Base-by-base conservation (phyloP, 441 rosid genomes). In the Euphorbia schlechtendalii region DNA sequence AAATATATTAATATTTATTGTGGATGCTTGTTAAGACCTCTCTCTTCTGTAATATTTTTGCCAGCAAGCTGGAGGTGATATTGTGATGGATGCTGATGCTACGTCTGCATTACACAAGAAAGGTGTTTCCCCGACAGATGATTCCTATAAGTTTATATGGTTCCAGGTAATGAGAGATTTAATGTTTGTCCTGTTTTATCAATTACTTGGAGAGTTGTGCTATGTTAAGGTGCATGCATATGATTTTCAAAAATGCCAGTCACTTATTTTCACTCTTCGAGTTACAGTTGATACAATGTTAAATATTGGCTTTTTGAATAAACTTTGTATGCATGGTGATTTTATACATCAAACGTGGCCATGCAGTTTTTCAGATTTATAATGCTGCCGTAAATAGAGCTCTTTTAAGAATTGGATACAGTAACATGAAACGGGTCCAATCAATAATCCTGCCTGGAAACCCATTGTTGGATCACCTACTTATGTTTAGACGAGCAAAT, bases 81-180 rank as follows among this genome's bases (percentile, higher is more conserved):
- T 91, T 72, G 81, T 78, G 68, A 86, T 95, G 98, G 92, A 88
- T 83, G 99, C 91, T 70, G 94, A 94, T 80, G 96, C 98, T 66
- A 94, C 98, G 27, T 83, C 94, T 70, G 72, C 83, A 24, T 70
- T 94, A 78, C 92, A 86, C 74, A 84, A 74, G 86, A 81, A 75
- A 69, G 96, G 86, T 56, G 81, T 91, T 43, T 66, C 75, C 65
- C 73, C 83, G n/a, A 89, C 98, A 22, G 82, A 91, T 62, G 98
- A 95, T 77, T 86, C 94, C 80, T 84, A 60, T 69, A 95, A 91
- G 74, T 91, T 78, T 73, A 74, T 70, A 66, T 89, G 98, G 97
- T 83, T 83, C 78, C 79, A 89, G 96, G 97, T 94, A 22, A 57
- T 49, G 54, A 56, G n/a, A 48, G 38, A 34, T 25, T 25, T 15